phyloP scores from a whole-genome alignment of 805 yeast genomes.

The Brettanomyces naardenensis region DNA sequence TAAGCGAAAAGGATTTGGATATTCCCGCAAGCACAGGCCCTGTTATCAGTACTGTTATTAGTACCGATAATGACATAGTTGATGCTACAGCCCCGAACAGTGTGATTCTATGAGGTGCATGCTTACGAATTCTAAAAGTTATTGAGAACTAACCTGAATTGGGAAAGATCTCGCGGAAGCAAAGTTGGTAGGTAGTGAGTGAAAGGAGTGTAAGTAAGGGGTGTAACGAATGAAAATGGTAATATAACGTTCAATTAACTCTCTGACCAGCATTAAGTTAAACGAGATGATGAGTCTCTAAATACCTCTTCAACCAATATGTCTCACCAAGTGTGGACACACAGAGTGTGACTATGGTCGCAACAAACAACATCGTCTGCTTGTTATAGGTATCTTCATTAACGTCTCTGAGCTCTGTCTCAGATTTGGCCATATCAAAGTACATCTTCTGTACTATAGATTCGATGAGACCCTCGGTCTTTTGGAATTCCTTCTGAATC shows the following conservation, averaged over 20 bases:
- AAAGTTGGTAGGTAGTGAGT: no score
- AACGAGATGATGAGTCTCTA: constrained; percentile 11
- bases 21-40: no score
- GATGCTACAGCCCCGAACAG: constrained; percentile 30
- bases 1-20: not conserved
- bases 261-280: no score
- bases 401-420: constrained; percentile 18
- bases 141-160: not conserved
- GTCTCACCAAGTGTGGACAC: constrained; percentile 9
- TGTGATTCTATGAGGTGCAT: constrained; percentile 19
- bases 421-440: constrained; percentile 10
- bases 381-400: constrained; percentile 20
- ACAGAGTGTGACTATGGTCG: not conserved
- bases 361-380: constrained; percentile 9
- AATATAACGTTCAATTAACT: no score
- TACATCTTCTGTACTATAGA: constrained; percentile 9
- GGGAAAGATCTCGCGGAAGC: no score
- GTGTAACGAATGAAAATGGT: no score
- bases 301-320: constrained; percentile 19
- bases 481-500: constrained; percentile 7
- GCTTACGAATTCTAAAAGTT: no score
- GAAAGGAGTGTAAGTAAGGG: no score
- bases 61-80: constrained; percentile 29
- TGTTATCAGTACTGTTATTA: no score
- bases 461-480: constrained; percentile 16